Evolutionary conservation across 1,284 basidiomycete species (phyloP), one percentile per base, ranked within the genome.

Genomic region (Sanguinoderma infundibulare): DNA sequence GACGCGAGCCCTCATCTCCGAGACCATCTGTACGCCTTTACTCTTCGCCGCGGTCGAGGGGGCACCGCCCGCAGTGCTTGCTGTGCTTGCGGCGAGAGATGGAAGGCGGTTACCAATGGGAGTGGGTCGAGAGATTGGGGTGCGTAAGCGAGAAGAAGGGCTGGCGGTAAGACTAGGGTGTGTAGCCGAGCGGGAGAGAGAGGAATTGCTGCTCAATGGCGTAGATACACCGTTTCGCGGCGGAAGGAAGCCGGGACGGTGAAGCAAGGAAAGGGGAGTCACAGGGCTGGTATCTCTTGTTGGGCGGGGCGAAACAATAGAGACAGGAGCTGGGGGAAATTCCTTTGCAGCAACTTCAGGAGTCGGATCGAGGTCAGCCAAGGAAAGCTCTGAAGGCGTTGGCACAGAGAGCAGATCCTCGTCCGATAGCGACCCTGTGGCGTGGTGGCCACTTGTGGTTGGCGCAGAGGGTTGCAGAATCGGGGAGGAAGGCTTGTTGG

Each of bases 11-110:
- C 92, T 85, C 89, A 94, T 92, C 71, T 94, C 92, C 30, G 90
- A 90, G 2, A 94, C 91, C 92, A 94, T 94, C 70, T 94, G 91
- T 10, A 93, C 91, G 32, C 91, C 91, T 73, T 86, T 90, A 71
- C 83, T 92, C 77, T 81, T 90, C 9, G 90, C 83, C 10, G 83
- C 73, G 8, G 81, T 81, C 60, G 73, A 64, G n/a, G 75, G 53
- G 47, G 70, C 63, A 57, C 67, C 60, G 55, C 55, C 65, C 6
- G 79, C 73, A 6, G 80, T 79, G n/a, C 78, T 79, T 22, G 77
- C 77, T 10, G 80, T 79, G 62, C 78, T 78, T 28, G 78, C 74
- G 34, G 47, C 50, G 32, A 66, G 30, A 15, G 78, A 50, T 73
- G 20, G 80, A 76, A 56, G 77, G n/a, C 82, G 81, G 46, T 73